phyloP scores from a whole-genome alignment of 257 asterid genomes.

The Solanum ossicruentum region DNA sequence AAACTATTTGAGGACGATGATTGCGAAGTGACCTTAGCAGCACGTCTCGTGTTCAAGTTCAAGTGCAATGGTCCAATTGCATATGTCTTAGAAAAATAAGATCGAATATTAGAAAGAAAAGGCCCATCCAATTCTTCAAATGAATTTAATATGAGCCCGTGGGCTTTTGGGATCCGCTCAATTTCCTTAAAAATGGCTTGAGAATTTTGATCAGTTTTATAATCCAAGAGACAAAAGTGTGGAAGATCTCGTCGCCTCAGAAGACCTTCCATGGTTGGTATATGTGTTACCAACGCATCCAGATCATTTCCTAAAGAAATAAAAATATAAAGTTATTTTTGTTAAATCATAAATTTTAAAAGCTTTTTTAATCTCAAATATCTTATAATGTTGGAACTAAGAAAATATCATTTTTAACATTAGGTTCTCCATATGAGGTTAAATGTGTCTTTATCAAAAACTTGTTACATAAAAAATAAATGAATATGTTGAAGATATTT shows the following conservation, averaged over 20 bases:
- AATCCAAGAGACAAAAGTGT: slow-evolving; percentile 5
- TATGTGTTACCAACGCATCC: background rate
- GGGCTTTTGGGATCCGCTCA: slow-evolving; percentile 6
- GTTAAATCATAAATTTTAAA: background rate
- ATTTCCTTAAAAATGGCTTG: background rate
- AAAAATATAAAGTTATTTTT: background rate
- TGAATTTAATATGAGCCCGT: slow-evolving; percentile 16
- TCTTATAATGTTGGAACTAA: no score
- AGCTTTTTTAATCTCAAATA: no score
- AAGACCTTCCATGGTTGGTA: slow-evolving; percentile 16
- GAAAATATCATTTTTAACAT: no score
- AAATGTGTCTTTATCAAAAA: no score
- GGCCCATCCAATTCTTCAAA: slow-evolving; percentile 22
- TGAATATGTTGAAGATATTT: no score
- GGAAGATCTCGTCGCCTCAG: slow-evolving; percentile 26
- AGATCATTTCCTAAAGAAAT: background rate
- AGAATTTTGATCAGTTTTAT: background rate
- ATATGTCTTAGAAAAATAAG: slow-evolving; percentile 7
- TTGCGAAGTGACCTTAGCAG: background rate
- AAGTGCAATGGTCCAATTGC: slow-evolving; percentile 16
- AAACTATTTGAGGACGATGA: slow-evolving; percentile 8
- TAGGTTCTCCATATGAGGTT: no score
- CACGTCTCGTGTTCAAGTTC: slow-evolving; percentile 2
- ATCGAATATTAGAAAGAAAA: slow-evolving; percentile 1
- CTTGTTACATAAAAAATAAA: no score